A percentile compares a stretch with the other conserved stretches of the same genome.
These are phyloP conservation scores for Hymenotorrendiella dingleyae DNA, from an alignment of 2,329 filamentous ascomycete genomes.

Conservation along the genomic window DNA sequence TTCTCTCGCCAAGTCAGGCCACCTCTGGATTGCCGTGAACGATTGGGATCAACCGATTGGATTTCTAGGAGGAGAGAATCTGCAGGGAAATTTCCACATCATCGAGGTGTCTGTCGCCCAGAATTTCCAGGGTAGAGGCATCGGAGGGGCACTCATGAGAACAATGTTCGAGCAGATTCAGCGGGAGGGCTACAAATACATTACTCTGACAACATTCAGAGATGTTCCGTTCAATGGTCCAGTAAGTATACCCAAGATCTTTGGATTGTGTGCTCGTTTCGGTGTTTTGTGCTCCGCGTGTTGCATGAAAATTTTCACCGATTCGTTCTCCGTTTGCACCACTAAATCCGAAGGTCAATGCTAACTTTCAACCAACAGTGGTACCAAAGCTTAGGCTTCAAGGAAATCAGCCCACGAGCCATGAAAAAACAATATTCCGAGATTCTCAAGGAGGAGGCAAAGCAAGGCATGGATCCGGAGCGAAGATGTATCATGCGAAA, in stretches of 20 bases:
- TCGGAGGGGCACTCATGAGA: constrained; percentile 26
- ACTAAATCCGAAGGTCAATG: background rate
- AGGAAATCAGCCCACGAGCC: constrained; percentile 20
- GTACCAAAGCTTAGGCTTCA: constrained; percentile 26
- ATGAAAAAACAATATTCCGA: constrained; percentile 21
- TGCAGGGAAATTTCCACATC: constrained; percentile 28
- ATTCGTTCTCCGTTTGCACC: background rate
- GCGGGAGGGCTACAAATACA: constrained; percentile 22
- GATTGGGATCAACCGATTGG: constrained; percentile 25
- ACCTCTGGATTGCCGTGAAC: constrained; percentile 28
- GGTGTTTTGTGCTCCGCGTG: no score
- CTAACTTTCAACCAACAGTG: constrained; percentile 13
- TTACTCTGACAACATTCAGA: constrained; percentile 28
- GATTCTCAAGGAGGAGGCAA: constrained; percentile 22
- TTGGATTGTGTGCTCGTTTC: no score
- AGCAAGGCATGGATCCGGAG: constrained; percentile 22
- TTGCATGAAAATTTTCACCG: background rate
- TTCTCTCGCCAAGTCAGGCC: constrained; percentile 19
- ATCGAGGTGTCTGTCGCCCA: constrained; percentile 27
- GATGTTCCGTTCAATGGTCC: constrained; percentile 26
- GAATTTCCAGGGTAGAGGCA: constrained; percentile 25
- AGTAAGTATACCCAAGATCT: constrained; percentile 6
- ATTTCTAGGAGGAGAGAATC: constrained; percentile 23
- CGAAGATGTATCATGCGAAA: constrained; percentile 26
- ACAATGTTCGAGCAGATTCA: constrained; percentile 24